Conservation (phyloP, 2,329 filamentous ascomycete species). For the Hypoxylon sp. region DNA sequence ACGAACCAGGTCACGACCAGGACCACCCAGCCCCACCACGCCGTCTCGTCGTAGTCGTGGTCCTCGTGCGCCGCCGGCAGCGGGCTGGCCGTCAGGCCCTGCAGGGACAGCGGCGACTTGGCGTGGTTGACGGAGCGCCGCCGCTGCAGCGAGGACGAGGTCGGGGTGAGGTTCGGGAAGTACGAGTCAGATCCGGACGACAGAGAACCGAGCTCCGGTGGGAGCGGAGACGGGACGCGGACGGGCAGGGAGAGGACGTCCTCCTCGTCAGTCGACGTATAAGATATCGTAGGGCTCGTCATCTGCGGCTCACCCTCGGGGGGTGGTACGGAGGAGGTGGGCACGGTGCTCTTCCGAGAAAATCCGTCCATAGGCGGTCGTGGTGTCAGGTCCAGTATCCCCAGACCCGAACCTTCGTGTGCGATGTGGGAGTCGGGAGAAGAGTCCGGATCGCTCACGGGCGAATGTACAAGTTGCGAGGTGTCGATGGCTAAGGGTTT, state of each 20-base stretch:
- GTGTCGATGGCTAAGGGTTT: slow-evolving; percentile 55
- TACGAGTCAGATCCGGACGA: slow-evolving; percentile 71
- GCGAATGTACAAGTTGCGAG: slow-evolving; percentile 22
- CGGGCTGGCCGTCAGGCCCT: slow-evolving; percentile 59
- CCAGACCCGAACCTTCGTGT: slow-evolving; percentile 53
- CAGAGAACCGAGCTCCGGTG: slow-evolving; percentile 52
- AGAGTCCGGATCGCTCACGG: slow-evolving; percentile 34
- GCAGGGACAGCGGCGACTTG: slow-evolving; percentile 68
- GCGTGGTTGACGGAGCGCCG: slow-evolving; percentile 60
- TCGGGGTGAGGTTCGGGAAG: slow-evolving; percentile 53
- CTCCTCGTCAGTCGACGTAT: slow-evolving; percentile 84
- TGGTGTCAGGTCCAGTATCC: slow-evolving; percentile 56
- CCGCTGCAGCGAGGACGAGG: slow-evolving; percentile 50
- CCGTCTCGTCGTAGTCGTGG: slow-evolving; percentile 94
- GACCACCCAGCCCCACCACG: slow-evolving; percentile 98
- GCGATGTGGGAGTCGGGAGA: slow-evolving; percentile 23
- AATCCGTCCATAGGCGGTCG: slow-evolving; percentile 57
- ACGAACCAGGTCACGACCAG: slow-evolving; percentile 91
- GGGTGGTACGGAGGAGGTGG: slow-evolving; percentile 28
- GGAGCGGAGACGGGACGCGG: slow-evolving; percentile 53
- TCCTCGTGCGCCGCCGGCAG: slow-evolving; percentile 60
- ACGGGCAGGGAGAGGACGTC: slow-evolving; percentile 72
- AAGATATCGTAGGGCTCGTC: slow-evolving; percentile 64
- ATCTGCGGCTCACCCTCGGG: slow-evolving; percentile 43
- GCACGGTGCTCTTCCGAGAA: slow-evolving; percentile 43